Evolutionary conservation across 345 rosid species (phyloP).

Genomic region (Schrenkiella parvula): DNA sequence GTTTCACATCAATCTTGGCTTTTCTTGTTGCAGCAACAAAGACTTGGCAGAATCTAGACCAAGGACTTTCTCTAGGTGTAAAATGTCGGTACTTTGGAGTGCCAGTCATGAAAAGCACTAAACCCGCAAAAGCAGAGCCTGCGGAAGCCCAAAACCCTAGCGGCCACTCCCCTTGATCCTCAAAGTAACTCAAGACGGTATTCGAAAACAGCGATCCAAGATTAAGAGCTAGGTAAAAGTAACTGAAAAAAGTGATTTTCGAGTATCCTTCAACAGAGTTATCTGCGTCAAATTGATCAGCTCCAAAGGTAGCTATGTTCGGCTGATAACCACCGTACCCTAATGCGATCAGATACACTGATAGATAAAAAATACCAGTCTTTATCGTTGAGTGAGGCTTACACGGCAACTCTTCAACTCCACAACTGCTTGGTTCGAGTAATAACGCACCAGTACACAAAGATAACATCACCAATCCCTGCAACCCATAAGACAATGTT

Average conservation of each 20-base stretch:
- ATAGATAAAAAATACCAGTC: constrained; percentile 53
- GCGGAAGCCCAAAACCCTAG: constrained; percentile 88
- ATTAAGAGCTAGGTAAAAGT: constrained; percentile 86
- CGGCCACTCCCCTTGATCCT: constrained; percentile 80
- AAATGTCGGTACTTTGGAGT: constrained; percentile 76
- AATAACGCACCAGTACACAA: constrained; percentile 50
- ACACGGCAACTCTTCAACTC: constrained; percentile 53
- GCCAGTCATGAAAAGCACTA: constrained; percentile 66
- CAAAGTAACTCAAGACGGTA: constrained; percentile 79
- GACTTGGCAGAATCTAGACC: constrained; percentile 76
- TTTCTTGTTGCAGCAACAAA: constrained; percentile 67
- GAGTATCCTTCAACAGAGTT: constrained; percentile 77
- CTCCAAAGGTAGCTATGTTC: constrained; percentile 88
- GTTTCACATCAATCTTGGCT: constrained; percentile 40
- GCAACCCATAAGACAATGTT: constrained; percentile 1
- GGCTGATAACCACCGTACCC: constrained; percentile 99
- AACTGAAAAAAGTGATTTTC: constrained; percentile 86
- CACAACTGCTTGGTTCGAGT: constrained; percentile 75
- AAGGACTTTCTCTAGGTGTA: constrained; percentile 75
- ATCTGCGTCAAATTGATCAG: constrained; percentile 93
- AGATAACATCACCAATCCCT: constrained; percentile 78
- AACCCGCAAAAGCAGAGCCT: constrained; percentile 67
- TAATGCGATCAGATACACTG: constrained; percentile 74
- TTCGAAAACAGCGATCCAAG: constrained; percentile 92
- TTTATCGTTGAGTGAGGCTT: constrained; percentile 60